Conservation (phyloP, 345 rosid species). For the Psidium guajava region DNA sequence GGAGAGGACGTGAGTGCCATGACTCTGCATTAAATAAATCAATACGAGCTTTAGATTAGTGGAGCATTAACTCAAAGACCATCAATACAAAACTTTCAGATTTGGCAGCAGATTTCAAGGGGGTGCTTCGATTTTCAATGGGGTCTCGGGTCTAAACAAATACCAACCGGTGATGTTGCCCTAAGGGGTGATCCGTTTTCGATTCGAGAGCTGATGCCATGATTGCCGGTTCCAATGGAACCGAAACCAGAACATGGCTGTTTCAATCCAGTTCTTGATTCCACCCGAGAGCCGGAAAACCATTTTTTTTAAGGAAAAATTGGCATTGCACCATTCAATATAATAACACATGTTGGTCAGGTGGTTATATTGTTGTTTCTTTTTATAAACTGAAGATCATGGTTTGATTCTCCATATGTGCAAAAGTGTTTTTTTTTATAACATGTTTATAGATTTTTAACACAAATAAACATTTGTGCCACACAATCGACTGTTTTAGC, state of each 20-base stretch:
- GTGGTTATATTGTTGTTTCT: background rate
- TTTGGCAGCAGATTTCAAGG: background rate
- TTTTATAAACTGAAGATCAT: background rate
- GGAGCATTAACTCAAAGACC: background rate
- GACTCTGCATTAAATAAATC: background rate
- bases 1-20: background rate
- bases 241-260: rapidly evolving
- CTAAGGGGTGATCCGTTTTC: rapidly evolving
- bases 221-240: too few relatives aligned
- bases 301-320: background rate
- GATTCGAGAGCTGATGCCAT: rapidly evolving
- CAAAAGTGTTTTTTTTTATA: background rate
- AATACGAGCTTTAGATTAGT: background rate
- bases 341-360: background rate
- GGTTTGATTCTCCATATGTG: background rate
- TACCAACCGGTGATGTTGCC: background rate
- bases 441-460: background rate
- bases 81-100: too few relatives aligned
- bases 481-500: background rate
- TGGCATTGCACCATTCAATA: background rate
- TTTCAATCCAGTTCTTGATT: background rate
- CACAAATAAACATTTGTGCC: background rate
- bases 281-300: background rate
- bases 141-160: background rate
- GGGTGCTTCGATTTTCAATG: background rate